Percentiles rank a stretch among this genome's conserved stretches.
Conservation (phyloP, 176 grass and related monocot species). For the Pontederia paniculata region DNA sequence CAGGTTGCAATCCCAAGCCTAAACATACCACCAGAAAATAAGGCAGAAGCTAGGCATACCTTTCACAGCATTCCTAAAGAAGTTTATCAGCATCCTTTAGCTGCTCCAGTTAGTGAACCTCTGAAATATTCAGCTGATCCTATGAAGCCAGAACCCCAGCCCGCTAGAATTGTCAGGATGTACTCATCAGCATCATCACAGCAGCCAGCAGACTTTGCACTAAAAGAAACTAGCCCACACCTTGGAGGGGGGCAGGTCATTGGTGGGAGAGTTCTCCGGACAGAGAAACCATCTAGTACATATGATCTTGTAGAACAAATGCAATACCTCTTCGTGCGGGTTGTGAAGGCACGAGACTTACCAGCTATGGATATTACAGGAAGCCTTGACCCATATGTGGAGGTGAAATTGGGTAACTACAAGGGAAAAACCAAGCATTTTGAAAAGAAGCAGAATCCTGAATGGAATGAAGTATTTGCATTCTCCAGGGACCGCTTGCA, state of each 20-base stretch:
- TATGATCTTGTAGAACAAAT: constrained; percentile 41
- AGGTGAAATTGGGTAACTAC: constrained; percentile 34
- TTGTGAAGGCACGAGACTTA: constrained; percentile 34
- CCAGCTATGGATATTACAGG: constrained; percentile 13
- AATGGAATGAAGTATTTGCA: constrained; percentile 67
- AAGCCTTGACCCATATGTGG: constrained; percentile 32
- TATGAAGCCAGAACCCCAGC: constrained; percentile 22
- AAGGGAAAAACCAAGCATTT: constrained; percentile 38
- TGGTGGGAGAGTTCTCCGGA: constrained; percentile 5
- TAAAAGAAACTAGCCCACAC: constrained; percentile 33
- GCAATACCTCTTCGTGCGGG: constrained; percentile 29
- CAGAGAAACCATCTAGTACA: constrained; percentile 9
- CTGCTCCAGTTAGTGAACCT: constrained; percentile 3
- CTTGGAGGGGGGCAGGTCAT: constrained; percentile 26
- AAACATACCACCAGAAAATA: background rate
- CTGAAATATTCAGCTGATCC: background rate
- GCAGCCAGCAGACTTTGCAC: constrained; percentile 22
- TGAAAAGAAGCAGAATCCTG: constrained; percentile 39
- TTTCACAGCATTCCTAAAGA: constrained; percentile 14
- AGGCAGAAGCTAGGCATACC: background rate
- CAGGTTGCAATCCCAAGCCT: constrained; percentile 32
- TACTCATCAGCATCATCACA: constrained; percentile 13
- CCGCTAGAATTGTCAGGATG: constrained; percentile 4
- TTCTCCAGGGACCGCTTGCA: constrained; percentile 43
- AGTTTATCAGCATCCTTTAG: background rate